Percentiles rank a stretch among this genome's conserved stretches.
Evolutionary conservation across 352 stramenopile genomes (phyloP).

Genomic region (Globisporangium rhizosaccharum): DNA sequence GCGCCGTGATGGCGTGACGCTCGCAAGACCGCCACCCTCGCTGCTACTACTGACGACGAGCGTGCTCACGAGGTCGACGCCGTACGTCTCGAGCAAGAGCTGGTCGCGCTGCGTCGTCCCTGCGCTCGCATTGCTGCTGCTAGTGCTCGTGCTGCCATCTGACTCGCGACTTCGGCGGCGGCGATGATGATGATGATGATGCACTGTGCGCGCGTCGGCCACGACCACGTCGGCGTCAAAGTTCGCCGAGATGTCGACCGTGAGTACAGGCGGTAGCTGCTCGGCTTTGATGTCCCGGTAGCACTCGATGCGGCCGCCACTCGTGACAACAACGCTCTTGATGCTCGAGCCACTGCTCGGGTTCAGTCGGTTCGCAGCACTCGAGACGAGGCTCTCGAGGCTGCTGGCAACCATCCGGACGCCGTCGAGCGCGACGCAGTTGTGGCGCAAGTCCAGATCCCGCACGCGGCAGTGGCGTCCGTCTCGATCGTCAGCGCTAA

Average conservation of each 20-base stretch:
- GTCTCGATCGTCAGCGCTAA: neutral
- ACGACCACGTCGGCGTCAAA: slow-evolving; percentile 32
- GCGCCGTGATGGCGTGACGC: neutral
- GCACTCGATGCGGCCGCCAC: slow-evolving; percentile 52
- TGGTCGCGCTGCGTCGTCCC: slow-evolving; percentile 15
- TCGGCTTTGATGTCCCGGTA: slow-evolving; percentile 19
- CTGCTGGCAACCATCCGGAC: slow-evolving; percentile 44
- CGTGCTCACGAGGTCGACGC: slow-evolving; percentile 47
- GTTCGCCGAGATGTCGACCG: slow-evolving; percentile 49
- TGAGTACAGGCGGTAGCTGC: slow-evolving; percentile 20
- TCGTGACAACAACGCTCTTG: slow-evolving; percentile 36
- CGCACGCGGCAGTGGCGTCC: slow-evolving; percentile 9
- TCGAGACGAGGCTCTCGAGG: slow-evolving; percentile 27
- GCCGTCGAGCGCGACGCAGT: slow-evolving; percentile 64
- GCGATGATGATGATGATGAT: slow-evolving; percentile 8
- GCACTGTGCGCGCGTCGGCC: slow-evolving; percentile 14
- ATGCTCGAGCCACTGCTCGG: slow-evolving; percentile 6
- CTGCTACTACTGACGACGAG: slow-evolving; percentile 22
- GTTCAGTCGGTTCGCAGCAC: neutral
- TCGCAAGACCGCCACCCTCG: neutral
- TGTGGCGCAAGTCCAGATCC: slow-evolving; percentile 63
- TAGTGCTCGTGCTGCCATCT: slow-evolving; percentile 6
- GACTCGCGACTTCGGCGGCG: slow-evolving; percentile 4
- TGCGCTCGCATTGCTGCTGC: slow-evolving; percentile 18
- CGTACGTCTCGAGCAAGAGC: slow-evolving; percentile 52